Percentiles rank a stretch among this genome's conserved stretches.
Conservation (phyloP, 2,329 filamentous ascomycete species). For the Lachnum nothofagi region DNA sequence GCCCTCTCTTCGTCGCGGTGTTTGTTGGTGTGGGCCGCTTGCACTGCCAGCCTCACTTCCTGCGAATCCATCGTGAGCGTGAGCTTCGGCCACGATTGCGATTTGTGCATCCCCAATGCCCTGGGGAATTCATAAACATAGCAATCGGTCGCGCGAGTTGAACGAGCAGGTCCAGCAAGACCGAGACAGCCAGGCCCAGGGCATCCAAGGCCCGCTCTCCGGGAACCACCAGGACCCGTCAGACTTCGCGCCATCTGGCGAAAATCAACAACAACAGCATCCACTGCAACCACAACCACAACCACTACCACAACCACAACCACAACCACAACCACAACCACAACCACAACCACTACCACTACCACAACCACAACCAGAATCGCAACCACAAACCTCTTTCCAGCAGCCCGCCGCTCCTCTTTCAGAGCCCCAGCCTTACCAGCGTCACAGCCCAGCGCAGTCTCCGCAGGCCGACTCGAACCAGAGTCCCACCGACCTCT, state of each 20-base stretch:
- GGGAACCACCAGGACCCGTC: not conserved
- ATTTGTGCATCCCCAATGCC: slow-evolving; percentile 28
- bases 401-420: not conserved
- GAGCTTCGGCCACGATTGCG: slow-evolving; percentile 20
- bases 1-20: too few species aligned
- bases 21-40: too few species aligned
- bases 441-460: slow-evolving; percentile 18
- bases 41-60: not conserved
- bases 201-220: slow-evolving; percentile 6
- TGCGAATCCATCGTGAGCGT: slow-evolving; percentile 23
- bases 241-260: not conserved
- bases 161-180: slow-evolving; percentile 21
- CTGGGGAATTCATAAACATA: slow-evolving; percentile 30
- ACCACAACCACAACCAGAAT: not conserved
- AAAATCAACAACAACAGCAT: slow-evolving; percentile 30
- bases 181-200: slow-evolving; percentile 5
- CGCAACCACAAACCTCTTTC: too few species aligned
- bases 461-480: not conserved
- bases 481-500: slow-evolving; percentile 12
- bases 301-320: slow-evolving; percentile 8
- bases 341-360: not conserved
- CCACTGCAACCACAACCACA: slow-evolving; percentile 13
- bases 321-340: slow-evolving; percentile 11
- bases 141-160: slow-evolving; percentile 33
- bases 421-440: slow-evolving; percentile 22